phyloP scores from a whole-genome alignment of 805 yeast genomes.

The Sugiyamaella chiloensis region DNA sequence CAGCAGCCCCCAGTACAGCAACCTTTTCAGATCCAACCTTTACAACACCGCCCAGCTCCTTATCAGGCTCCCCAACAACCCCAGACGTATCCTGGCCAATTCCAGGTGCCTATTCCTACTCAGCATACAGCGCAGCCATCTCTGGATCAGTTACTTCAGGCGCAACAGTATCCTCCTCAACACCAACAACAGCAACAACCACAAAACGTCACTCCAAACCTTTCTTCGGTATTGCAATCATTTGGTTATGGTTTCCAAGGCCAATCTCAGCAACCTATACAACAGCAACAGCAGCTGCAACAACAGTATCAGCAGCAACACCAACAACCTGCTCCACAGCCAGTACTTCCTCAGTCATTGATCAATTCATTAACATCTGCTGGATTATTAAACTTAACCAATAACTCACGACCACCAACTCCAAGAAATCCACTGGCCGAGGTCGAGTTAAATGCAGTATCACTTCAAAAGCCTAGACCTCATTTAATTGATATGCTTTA shows the following conservation, averaged over 20 bases:
- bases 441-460: conserved; percentile 34
- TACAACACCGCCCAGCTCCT: too few relatives aligned
- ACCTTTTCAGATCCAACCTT: not conserved
- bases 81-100: too few relatives aligned
- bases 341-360: conserved; percentile 14
- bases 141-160: conserved; percentile 3
- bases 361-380: conserved; percentile 28
- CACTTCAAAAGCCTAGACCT: conserved; percentile 32
- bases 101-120: not conserved
- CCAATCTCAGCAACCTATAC: not conserved
- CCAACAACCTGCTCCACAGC: conserved; percentile 3
- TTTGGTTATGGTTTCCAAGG: not conserved
- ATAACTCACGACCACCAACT: not conserved
- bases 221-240: not conserved
- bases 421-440: conserved; percentile 12
- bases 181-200: conserved; percentile 6
- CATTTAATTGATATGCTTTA: conserved; percentile 43
- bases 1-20: not conserved
- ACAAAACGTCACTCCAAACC: not conserved
- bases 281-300: conserved; percentile 3
- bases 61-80: not conserved
- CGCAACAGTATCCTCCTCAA: not conserved
- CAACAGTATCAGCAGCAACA: not conserved
- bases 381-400: conserved; percentile 24
- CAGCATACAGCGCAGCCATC: not conserved